Base-by-base conservation (phyloP, 768 basidiomycete genomes). In the Inosperma sp. region DNA sequence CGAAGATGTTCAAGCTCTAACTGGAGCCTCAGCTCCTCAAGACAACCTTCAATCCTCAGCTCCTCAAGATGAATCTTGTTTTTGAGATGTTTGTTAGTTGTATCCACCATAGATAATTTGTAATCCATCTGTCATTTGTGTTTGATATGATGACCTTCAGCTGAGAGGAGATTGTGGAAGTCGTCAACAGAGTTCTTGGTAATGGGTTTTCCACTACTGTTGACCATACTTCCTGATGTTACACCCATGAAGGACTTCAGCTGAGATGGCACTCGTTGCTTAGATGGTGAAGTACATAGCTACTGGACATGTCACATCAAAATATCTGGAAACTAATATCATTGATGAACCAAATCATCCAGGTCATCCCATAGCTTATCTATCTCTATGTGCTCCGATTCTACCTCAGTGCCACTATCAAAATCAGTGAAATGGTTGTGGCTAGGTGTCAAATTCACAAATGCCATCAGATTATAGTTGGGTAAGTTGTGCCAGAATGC, bases 401-500 rank as follows among this genome's bases (percentile, higher is more conserved):
- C 48, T 4, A 14, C 41, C 5, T 27, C 47, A 34, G 33, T 34
- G 4, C 33, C 33, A 34, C 13, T 4, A 34, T 5, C 16, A 0
- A 37, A 50, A 1, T 55, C 59, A 5, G 48, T 53, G 3, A 22
- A 37, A 4, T 62, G 56, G 44, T 62, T 57, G 33, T 64, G 53
- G 14, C 60, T 58, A 7, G 57, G 63, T 8, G 53, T 47, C 4
- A 58, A 60, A 1, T 51, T 59, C 12, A 37, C 45, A 5, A 65
- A 62, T 10, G 52, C 59, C 7, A 65, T 40, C 1, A 65, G 59
- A 39, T 65, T 65, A 53, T 64, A 67, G 49, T 59, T 60, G 2
- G 66, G 67, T 21, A 67, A 60, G 43, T 67, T 58, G 6, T 44
- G 19, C 65, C 65, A 66, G 31, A 65, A 59, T 8, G 58, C 21